Percentiles rank a stretch among this genome's conserved stretches.
Evolutionary conservation across 2,329 filamentous ascomycete genomes (phyloP).

Genomic region (Aureobasidium sp.): DNA sequence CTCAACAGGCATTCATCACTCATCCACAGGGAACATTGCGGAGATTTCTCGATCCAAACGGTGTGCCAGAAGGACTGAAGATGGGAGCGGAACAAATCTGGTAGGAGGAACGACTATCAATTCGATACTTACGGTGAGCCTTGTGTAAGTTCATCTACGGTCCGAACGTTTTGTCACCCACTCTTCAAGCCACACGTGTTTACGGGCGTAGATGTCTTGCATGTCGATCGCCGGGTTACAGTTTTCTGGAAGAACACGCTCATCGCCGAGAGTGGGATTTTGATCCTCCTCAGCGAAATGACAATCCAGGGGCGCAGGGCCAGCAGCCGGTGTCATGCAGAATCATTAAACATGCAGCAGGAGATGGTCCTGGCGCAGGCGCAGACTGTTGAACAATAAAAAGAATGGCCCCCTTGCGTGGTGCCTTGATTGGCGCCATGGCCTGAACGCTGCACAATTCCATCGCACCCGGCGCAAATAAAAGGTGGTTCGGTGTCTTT

Average conservation of each 20-base stretch:
- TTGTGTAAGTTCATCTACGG: background rate
- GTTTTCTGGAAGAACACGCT: conserved; percentile 2
- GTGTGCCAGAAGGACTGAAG: background rate
- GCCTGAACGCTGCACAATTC: background rate
- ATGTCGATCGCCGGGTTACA: background rate
- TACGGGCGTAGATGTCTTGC: conserved; percentile 8
- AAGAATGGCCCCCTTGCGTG: background rate
- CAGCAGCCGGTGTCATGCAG: background rate
- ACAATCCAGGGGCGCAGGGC: background rate
- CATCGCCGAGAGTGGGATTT: background rate
- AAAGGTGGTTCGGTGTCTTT: conserved; percentile 4
- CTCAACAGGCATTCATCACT: background rate
- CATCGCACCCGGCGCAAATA: background rate
- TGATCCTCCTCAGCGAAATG: background rate
- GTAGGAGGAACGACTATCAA: conserved; percentile 6
- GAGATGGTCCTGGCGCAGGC: background rate
- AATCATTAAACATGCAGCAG: background rate
- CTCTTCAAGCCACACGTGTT: background rate
- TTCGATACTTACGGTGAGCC: background rate
- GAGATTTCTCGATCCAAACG: background rate
- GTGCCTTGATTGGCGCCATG: background rate
- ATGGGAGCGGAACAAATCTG: background rate
- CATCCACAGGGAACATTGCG: background rate
- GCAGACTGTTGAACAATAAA: background rate
- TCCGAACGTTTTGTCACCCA: background rate